Conservation (phyloP, 306 rosid species). For the Senna siamea region DNA sequence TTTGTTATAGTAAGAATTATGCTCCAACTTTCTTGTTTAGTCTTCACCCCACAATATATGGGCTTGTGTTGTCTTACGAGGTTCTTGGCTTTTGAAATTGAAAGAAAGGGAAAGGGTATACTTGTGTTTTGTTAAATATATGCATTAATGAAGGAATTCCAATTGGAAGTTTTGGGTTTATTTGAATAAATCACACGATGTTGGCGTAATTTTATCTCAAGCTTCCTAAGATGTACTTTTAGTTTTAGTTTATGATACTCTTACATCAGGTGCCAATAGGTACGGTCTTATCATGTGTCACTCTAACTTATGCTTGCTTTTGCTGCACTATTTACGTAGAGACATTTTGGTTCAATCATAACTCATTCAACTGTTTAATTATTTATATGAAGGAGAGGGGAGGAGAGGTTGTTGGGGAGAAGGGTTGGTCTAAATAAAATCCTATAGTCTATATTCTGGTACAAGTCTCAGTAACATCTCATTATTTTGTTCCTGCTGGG, state of each 20-base stretch:
- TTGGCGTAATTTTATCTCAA: neutral
- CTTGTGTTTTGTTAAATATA: neutral
- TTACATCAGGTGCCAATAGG: too few relatives aligned
- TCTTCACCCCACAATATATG: neutral
- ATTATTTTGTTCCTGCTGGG: neutral
- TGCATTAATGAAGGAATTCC: neutral
- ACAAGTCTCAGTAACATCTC: neutral
- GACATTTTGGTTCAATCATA: neutral
- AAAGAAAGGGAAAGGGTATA: neutral
- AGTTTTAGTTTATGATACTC: constrained; percentile 7
- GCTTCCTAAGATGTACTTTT: neutral
- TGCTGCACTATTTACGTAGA: neutral
- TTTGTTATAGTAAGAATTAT: neutral
- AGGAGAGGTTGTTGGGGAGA: neutral
- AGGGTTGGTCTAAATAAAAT: neutral
- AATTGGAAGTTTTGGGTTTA: neutral
- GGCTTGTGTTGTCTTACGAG: constrained; percentile 27
- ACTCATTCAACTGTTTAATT: constrained; percentile 1
- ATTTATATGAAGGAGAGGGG: neutral
- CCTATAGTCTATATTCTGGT: neutral
- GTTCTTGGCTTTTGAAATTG: constrained; percentile 13
- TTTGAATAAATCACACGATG: constrained; percentile 8
- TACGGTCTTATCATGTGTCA: constrained; percentile 20
- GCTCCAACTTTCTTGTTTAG: constrained; percentile 5
- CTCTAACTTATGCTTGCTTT: constrained; percentile 26